A percentile compares a stretch with the other conserved stretches of the same genome.
These are phyloP conservation scores for Sechiopsis laciniata DNA, from an alignment of 306 rosid genomes.

Conservation along the genomic window DNA sequence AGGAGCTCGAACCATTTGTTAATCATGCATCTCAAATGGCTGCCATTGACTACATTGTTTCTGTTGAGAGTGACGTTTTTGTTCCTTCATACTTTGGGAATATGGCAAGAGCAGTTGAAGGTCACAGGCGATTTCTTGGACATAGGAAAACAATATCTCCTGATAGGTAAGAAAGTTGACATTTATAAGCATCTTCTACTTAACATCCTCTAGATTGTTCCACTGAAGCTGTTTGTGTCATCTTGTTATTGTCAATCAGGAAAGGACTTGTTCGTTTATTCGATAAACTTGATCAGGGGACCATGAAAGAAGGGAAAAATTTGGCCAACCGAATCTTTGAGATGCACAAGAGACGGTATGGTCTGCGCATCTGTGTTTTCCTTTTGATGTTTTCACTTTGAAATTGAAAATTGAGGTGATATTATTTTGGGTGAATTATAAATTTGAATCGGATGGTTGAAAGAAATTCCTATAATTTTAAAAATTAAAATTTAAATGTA, in stretches of 20 bases:
- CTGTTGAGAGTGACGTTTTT: conserved; percentile 88
- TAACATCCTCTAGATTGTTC: background rate
- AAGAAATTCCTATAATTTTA: too few species aligned
- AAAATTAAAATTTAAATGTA: too few species aligned
- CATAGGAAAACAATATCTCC: conserved; percentile 85
- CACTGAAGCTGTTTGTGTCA: conserved; percentile 26
- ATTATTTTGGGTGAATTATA: background rate
- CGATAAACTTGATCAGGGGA: conserved; percentile 63
- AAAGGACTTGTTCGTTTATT: conserved; percentile 75
- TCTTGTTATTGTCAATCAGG: conserved; percentile 41
- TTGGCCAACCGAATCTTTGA: conserved; percentile 57
- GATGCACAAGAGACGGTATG: conserved; percentile 62
- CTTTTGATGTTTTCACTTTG: background rate
- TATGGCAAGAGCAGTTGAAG: conserved; percentile 97
- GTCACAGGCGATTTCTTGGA: conserved; percentile 91
- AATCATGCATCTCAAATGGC: conserved; percentile 89
- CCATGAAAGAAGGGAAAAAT: conserved; percentile 48
- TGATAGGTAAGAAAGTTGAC: conserved; percentile 50
- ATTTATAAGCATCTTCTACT: conserved; percentile 8
- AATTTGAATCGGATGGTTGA: too few species aligned
- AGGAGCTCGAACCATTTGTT: conserved; percentile 70
- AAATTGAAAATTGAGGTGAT: background rate
- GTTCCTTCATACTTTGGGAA: conserved; percentile 90
- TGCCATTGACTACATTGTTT: conserved; percentile 89
- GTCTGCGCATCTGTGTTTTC: background rate